These are phyloP conservation scores for Basipetospora chlamydospora DNA, from an alignment of 2,329 filamentous ascomycete genomes.

Conservation along the genomic window DNA sequence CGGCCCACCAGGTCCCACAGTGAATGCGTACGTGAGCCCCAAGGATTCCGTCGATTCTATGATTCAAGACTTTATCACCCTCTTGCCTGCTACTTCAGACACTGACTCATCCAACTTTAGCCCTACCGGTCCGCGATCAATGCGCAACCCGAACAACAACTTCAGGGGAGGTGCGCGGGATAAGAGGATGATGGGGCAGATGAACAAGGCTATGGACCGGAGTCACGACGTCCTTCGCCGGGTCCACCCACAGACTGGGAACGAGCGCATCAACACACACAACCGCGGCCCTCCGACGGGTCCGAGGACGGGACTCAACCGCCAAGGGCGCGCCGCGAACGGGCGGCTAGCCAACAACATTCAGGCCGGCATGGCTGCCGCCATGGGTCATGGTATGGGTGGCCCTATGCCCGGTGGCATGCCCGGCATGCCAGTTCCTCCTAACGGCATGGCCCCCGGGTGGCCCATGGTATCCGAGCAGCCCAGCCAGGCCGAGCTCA, in stretches of 20 bases:
- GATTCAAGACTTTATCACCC: neutral
- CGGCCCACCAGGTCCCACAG: constrained; percentile 18
- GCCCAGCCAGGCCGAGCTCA: constrained; percentile 35
- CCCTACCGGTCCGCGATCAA: constrained; percentile 86
- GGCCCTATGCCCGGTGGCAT: constrained; percentile 21
- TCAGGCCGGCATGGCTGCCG: constrained; percentile 30
- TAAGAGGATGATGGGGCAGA: constrained; percentile 64
- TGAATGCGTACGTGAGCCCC: constrained; percentile 41
- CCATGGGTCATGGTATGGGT: constrained; percentile 22
- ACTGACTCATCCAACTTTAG: constrained; percentile 34
- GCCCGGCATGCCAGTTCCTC: constrained; percentile 22
- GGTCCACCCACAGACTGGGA: constrained; percentile 56
- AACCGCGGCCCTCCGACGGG: constrained; percentile 56
- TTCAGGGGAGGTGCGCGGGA: constrained; percentile 46
- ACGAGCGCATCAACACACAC: constrained; percentile 71
- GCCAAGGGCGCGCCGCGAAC: constrained; percentile 24
- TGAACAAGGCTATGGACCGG: constrained; percentile 72
- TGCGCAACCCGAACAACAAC: constrained; percentile 42
- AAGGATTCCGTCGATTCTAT: constrained; percentile 1
- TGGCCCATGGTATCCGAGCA: constrained; percentile 34
- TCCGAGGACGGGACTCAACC: constrained; percentile 36
- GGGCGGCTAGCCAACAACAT: constrained; percentile 34
- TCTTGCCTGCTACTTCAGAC: too few species aligned
- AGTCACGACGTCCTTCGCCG: constrained; percentile 66
- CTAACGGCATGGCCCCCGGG: constrained; percentile 14